Evolutionary conservation across 208 protist genomes (phyloP).

Genomic region (Crithidia expoeki): DNA sequence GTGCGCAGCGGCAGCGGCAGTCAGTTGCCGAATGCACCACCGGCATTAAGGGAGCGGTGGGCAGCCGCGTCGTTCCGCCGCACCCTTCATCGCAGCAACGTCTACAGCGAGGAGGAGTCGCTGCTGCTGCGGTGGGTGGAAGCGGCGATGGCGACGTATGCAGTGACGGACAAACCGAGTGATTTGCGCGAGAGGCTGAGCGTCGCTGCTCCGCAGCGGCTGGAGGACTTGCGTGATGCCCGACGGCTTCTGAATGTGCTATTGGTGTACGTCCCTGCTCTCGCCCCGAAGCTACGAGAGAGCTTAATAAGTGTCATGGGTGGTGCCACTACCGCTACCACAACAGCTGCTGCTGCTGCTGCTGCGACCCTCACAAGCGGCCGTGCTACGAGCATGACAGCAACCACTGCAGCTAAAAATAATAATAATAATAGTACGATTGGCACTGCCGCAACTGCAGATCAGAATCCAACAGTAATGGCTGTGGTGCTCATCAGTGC

Average conservation of each 20-base stretch:
- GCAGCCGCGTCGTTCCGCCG: conserved; percentile 26
- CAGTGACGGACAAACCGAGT: conserved; percentile 8
- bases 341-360: not conserved
- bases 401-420: not conserved
- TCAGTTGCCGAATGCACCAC: not conserved
- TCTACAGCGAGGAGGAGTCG: conserved; percentile 87
- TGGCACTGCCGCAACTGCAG: not conserved
- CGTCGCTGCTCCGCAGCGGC: conserved; percentile 22
- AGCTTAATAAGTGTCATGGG: not conserved
- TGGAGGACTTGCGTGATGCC: conserved; percentile 82
- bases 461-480: conserved; percentile 42
- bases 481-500: conserved; percentile 52
- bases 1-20: conserved; percentile 30
- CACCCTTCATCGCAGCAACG: conserved; percentile 67
- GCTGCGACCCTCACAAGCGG: too few species aligned
- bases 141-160: conserved; percentile 41
- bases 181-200: conserved; percentile 14
- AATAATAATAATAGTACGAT: too few species aligned
- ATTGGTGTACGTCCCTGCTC: conserved; percentile 64
- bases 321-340: not conserved
- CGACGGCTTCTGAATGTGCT: conserved; percentile 68
- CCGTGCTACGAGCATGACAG: not conserved
- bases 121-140: conserved; percentile 83
- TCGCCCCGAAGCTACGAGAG: conserved; percentile 37
- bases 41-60: conserved; percentile 12